Base-by-base conservation (phyloP, 2,329 filamentous ascomycete species). In the Microcyclosporella mali region DNA sequence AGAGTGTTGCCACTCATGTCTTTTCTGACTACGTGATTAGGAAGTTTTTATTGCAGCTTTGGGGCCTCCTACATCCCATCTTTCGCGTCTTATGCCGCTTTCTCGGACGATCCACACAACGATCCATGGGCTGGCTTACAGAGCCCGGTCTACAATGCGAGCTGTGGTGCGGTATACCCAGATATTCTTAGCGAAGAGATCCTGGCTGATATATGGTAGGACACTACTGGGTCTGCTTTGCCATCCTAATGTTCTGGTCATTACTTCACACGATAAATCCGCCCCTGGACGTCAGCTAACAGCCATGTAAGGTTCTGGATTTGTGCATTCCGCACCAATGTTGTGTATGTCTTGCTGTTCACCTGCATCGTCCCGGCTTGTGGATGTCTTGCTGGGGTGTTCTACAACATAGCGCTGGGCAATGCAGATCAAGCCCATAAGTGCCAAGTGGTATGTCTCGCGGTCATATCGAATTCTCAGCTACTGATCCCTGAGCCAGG, bases 261-360 rank as follows among this genome's bases (percentile, higher is more conserved):
- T 4, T 25, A 25, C 34, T n/a, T n/a, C n/a, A n/a, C n/a, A n/a
- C n/a, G n/a, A n/a, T 25, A 9, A 4, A 25, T 25, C 21, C 4
- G 9, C 21, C 9, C 6, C 21, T 25, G 4, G 21, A 25, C 4
- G 21, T 25, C 21, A 25, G 9, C 21, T 25, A 25, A 25, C 21
- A 25, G 21, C 21, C 9, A 9, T 25, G n/a, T 9, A 9, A 25
- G 21, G n/a, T 53, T 51, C 44, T 47, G 41, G 33, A 33, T 53
- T 39, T 51, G 51, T 44, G 41, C 48, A 14, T 41, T 51, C 16
- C 48, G 51, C 6, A 51, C 48, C 6, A 53, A 53, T 41, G 29
- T 51, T 18, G 39, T 51, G 7, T 53, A 51, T 40, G 41, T 49
- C 19, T 15, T 46, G 15, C 41, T 53, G 17, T 51, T 53, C 32